Evolutionary conservation across 805 yeast species (phyloP), one percentile per base, ranked within the genome.

Genomic region (Candida takata): DNA sequence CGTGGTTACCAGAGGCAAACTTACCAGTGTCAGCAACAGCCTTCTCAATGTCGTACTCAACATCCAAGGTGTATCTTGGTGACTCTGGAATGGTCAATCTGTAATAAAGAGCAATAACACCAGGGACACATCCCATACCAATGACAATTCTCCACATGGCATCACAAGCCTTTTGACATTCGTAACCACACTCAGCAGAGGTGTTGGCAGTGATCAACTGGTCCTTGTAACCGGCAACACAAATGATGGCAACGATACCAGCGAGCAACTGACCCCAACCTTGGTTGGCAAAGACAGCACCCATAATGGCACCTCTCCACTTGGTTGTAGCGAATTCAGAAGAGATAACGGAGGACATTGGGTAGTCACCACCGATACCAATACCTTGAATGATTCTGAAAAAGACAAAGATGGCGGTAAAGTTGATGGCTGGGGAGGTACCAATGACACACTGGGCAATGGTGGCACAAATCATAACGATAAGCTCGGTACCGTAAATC

Each of bases 301-400:
- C 87, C 95, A 86, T 86, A 52, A 85, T 85, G 47, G 95, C 95
- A 73, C 96, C 96, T 78, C 96, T 84, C 95, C 95, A 86, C 63
- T 83, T 85, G 48, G 95, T 86, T 41, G 95, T 84, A 19, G 95
- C 74, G 55, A 86, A 86, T 69, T 86, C 96, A 40, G 95, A 80
- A 8, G 95, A 81, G 47, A 86, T 86, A 60, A 86, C 81, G n/a
- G 95, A 84, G 13, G 95, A 84, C 54, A 87, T 71, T 49, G 96
- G 95, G 61, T 86, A 86, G 67, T 86, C 96, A 72, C 95, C 96
- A 69, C 96, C 96, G 51, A 86, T 87, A 77, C 96, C 96, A 52
- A 87, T 80, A 71, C 96, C 96, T 85, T 79, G 81, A 44, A 86
- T 55, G 47, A 86, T 79, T 76, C 96, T 82, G 66, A 77, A 79